Conservation (phyloP, 192 early-diverging fungal species). For the Spizellomyces sp. region DNA sequence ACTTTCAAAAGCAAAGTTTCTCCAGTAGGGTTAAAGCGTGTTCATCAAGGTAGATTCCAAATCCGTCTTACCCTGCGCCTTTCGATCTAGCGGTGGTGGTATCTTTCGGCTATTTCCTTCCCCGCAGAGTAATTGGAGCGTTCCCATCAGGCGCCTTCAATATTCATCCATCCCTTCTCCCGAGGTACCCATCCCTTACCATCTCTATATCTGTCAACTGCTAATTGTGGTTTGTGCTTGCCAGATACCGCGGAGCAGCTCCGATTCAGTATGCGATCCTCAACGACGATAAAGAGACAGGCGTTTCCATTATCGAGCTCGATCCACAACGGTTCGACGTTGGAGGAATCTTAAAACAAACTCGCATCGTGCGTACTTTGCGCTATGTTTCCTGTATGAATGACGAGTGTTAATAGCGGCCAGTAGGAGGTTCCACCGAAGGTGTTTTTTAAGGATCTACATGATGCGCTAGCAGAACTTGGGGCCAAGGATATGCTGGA, state of each 20-base stretch:
- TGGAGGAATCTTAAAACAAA: conserved; percentile 79
- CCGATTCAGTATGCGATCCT: conserved; percentile 86
- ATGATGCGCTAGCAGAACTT: conserved; percentile 50
- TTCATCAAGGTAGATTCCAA: neutral
- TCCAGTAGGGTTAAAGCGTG: neutral
- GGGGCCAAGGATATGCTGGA: conserved; percentile 66
- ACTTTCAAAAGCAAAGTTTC: no score
- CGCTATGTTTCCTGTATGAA: neutral
- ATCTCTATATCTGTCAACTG: neutral
- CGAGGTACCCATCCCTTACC: conserved; percentile 53
- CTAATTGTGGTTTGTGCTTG: neutral
- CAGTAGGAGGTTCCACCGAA: conserved; percentile 32
- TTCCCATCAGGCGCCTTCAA: conserved; percentile 79
- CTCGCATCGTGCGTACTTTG: conserved; percentile 49
- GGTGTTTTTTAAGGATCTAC: conserved; percentile 26
- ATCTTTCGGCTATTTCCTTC: conserved; percentile 90
- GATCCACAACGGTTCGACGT: conserved; percentile 79
- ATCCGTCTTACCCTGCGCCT: neutral
- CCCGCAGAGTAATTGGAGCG: conserved; percentile 64
- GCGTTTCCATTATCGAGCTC: conserved; percentile 87
- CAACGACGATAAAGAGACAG: conserved; percentile 71
- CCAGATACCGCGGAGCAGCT: conserved; percentile 82
- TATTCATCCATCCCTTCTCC: conserved; percentile 92
- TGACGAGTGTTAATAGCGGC: neutral
- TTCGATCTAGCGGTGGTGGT: conserved; percentile 92